phyloP scores from a whole-genome alignment of 495 filamentous ascomycete species.

The Chaetomium tenue region DNA sequence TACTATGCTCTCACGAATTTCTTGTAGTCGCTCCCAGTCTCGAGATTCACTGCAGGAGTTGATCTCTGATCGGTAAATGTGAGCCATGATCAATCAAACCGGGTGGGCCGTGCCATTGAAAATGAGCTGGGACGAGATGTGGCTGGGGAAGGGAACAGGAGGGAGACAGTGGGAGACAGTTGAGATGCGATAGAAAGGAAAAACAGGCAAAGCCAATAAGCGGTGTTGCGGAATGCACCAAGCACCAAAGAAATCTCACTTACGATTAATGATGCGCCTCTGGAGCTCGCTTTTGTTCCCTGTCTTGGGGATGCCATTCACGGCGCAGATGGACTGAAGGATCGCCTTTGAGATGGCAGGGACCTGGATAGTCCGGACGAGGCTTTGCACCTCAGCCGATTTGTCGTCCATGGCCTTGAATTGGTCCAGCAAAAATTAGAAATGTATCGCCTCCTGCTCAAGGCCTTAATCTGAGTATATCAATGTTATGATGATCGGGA shows the following conservation, averaged over 20 bases:
- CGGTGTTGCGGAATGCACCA: not conserved
- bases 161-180: too few relatives aligned
- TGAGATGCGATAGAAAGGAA: not conserved
- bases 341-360: slow-evolving; percentile 59
- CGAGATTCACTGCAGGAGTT: slow-evolving; percentile 13
- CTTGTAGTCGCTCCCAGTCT: slow-evolving; percentile 28
- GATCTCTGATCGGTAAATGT: slow-evolving; percentile 24
- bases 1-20: slow-evolving; percentile 30
- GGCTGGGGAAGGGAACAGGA: not conserved
- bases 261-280: slow-evolving; percentile 69
- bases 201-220: not conserved
- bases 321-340: slow-evolving; percentile 69
- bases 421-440: not conserved
- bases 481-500: not conserved
- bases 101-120: not conserved
- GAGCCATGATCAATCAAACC: slow-evolving; percentile 2
- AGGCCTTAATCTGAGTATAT: too few relatives aligned
- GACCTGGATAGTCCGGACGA: slow-evolving; percentile 35
- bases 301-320: slow-evolving; percentile 65
- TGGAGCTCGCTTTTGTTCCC: slow-evolving; percentile 83
- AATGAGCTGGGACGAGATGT: not conserved
- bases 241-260: slow-evolving; percentile 18
- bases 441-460: too few relatives aligned
- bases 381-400: slow-evolving; percentile 41
- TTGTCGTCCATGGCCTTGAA: slow-evolving; percentile 17